Base-by-base conservation (phyloP, 169 alveolate genomes). In the Plasmodium relictum region DNA sequence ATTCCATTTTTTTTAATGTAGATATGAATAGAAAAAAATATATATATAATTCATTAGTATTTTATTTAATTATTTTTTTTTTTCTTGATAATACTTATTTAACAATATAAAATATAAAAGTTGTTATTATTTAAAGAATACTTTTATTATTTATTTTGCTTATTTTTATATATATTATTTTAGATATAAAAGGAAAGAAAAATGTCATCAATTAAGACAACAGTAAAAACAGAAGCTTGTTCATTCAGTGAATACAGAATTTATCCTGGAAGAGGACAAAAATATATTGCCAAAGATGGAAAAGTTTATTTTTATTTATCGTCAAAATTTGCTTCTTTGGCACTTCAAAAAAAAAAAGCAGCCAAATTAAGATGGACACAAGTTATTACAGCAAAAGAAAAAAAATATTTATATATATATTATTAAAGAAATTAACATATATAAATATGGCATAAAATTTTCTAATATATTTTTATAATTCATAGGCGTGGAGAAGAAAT, bases 231-330 rank as follows among this genome's bases (percentile, higher is more conserved):
- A 74, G 99, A 97, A 89, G 96, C 97, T 69, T 98, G 99, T 96
- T 94, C 98, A 88, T 98, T 95, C 96, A 93, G 98, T 88, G 99
- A 98, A 93, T 97, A 96, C 97, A 97, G 99, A 95, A 97, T 98
- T 83, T 98, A 98, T 93, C 99, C 99, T 31, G 99, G 99, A 48
- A 96, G 99, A 76, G 99, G 99, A 26, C 97, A 96, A 89, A 96
- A 97, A 93, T 97, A 96, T 89, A 98, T 96, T 70, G 98, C 99
- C 59, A 96, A 97, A 89, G 99, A 98, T 93, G 99, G 99, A 42
- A 98, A 97, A 95, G 98, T 97, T 24, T 94, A 95, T 88, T 94
- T 96, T 73, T 97, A 94, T 93, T 58, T 96, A 85, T 94, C 93
- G 93, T 94, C 97, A 76, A 98, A 98, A 96, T 95, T 97, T 56